Conservation (phyloP, 306 rosid species). For the Carpinus fangiana region DNA sequence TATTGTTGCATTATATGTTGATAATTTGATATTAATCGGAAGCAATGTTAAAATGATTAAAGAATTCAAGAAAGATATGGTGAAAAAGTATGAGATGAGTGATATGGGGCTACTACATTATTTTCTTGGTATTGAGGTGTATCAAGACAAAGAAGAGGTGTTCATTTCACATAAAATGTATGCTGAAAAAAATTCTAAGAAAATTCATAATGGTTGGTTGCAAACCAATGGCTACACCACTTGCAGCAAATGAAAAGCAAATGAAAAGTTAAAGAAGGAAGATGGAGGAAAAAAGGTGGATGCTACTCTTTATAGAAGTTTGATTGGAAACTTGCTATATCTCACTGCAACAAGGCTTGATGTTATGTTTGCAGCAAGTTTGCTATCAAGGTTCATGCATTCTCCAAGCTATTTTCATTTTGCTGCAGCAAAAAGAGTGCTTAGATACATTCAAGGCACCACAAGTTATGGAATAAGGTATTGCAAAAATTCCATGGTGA, state of each 20-base stretch:
- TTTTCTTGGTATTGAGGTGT: too few species aligned
- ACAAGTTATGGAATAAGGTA: too few species aligned
- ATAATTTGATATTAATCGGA: neutral
- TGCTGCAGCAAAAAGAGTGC: too few species aligned
- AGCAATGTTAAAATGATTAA: neutral
- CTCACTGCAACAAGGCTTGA: neutral
- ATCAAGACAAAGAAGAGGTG: too few species aligned
- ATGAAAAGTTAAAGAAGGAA: neutral
- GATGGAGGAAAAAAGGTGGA: neutral
- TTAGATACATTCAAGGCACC: too few species aligned
- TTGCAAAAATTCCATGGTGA: too few species aligned
- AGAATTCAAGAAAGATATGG: too few species aligned
- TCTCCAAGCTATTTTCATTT: too few species aligned
- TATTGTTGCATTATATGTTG: neutral
- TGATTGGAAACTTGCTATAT: neutral
- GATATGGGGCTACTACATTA: too few species aligned
- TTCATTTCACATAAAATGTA: neutral
- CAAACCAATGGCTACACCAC: neutral
- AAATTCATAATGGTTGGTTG: neutral
- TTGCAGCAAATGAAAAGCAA: neutral
- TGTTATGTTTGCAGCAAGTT: neutral
- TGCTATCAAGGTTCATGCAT: too few species aligned
- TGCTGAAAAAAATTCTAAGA: neutral
- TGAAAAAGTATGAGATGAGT: too few species aligned
- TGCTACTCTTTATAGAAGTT: neutral